Evolutionary conservation across 441 rosid genomes (phyloP), one percentile per base, ranked within the genome.

Genomic region (Bocquillonia castaneifolia): DNA sequence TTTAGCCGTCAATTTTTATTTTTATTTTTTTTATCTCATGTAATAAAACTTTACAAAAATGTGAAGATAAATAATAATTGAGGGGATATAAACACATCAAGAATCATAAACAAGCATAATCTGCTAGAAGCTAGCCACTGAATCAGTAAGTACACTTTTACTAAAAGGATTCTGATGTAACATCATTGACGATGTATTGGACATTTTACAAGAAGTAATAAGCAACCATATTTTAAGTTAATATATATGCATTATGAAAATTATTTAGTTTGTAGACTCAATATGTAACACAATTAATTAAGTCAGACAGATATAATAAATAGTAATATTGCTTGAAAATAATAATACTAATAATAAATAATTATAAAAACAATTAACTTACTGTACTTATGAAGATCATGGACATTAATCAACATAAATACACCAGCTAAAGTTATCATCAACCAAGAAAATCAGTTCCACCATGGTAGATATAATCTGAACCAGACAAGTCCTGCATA

Each of bases 401-500:
- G 47, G 34, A 66, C 68, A 61, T 25, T 25, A 54, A 34, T 44
- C 59, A 37, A 45, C 44, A 60, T 18, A 23, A 22, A 10, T 10
- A 59, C 28, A 51, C 2, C 45, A 65, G 68, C 59, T 51, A 36
- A 64, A 64, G 57, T 64, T 64, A 37, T 37, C n/a, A 18, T 67
- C 55, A 47, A 26, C 72, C 72, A 36, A 25, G 37, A 51, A 48
- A 59, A 59, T 50, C 59, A 59, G 64, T 72, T 66, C 7, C 59
- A 31, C 64, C 36, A 15, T 72, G 61, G 42, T 53, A 44, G 53
- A 52, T 26, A 57, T 67, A 34, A 57, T 53, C 54, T 22, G 56
- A 67, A 67, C 56, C 32, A 55, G 51, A 69, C 14, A 60, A 18
- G 66, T 39, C 59, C 66, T 69, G 51, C 72, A 37, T 37, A 55